phyloP scores from a whole-genome alignment of 257 asterid genomes.

The Gentiana dahurica region DNA sequence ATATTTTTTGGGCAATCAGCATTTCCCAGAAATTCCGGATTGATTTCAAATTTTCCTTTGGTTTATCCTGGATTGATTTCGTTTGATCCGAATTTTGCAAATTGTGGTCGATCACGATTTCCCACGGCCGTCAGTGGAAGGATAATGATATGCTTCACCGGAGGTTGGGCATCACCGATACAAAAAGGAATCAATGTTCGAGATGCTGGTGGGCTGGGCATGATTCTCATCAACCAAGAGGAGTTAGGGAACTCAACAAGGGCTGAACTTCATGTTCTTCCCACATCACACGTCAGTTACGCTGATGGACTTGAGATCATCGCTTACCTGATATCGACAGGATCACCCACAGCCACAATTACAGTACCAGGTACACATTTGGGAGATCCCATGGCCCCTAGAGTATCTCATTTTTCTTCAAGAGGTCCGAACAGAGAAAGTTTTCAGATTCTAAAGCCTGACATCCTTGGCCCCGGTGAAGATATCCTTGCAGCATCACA shows the following conservation, averaged over 20 bases:
- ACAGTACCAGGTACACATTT: conserved; percentile 6
- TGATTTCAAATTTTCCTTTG: conserved; percentile 3
- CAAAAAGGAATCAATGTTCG: not conserved
- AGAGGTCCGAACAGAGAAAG: conserved; percentile 9
- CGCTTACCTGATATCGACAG: conserved; percentile 1
- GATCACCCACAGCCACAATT: not conserved
- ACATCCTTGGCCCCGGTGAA: conserved; percentile 13
- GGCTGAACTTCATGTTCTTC: conserved; percentile 6
- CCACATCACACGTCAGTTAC: conserved; percentile 4
- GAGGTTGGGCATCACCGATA: not conserved
- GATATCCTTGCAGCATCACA: conserved; percentile 13
- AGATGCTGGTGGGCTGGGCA: conserved; percentile 10
- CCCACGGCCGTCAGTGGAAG: not conserved
- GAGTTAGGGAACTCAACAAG: not conserved
- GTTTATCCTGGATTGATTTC: conserved; percentile 6
- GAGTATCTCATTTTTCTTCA: conserved; percentile 9
- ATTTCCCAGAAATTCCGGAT: not conserved
- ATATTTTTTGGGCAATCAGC: conserved; percentile 9
- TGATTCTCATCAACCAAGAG: conserved; percentile 7
- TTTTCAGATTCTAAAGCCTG: conserved; percentile 11
- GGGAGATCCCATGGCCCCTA: conserved; percentile 3
- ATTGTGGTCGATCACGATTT: not conserved
- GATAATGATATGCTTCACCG: conserved; percentile 4
- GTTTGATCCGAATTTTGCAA: not conserved
- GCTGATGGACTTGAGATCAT: conserved; percentile 3